Conservation (phyloP, 257 asterid genomes). For the Solanum corneliomulleri region DNA sequence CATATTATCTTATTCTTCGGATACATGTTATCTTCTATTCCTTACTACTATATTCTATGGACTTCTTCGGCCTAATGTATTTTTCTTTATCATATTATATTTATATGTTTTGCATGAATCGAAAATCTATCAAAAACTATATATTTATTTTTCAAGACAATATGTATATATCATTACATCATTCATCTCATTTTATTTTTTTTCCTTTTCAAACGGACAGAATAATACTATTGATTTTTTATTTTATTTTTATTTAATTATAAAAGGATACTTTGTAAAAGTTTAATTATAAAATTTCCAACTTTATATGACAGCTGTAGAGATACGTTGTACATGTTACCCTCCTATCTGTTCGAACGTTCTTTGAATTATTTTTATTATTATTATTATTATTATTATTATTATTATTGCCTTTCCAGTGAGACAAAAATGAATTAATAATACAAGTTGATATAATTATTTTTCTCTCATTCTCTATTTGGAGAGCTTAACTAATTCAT, state of each 20-base stretch:
- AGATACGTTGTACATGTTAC: neutral
- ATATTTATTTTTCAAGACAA: neutral
- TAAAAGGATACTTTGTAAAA: neutral
- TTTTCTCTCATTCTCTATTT: too few species aligned
- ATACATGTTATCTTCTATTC: neutral
- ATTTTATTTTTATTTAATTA: neutral
- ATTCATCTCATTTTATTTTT: too few species aligned
- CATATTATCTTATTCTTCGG: neutral
- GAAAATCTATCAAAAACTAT: neutral
- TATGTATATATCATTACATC: neutral
- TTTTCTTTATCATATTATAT: neutral
- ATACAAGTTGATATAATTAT: neutral
- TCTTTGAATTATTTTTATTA: neutral
- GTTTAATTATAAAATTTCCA: neutral
- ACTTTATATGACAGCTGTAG: neutral
- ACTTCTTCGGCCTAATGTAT: neutral
- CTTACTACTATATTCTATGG: neutral
- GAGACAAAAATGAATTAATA: neutral
- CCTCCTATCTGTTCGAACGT: neutral
- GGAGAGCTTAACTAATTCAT: too few species aligned
- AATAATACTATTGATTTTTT: neutral
- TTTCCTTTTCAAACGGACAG: neutral
- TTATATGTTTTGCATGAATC: neutral
- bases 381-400: neutral
- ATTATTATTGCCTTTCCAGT: neutral